A percentile compares a stretch with the other conserved stretches of the same genome.
Conservation (phyloP, 1,139 yeast genomes). For the Candida frijolesensis region DNA sequence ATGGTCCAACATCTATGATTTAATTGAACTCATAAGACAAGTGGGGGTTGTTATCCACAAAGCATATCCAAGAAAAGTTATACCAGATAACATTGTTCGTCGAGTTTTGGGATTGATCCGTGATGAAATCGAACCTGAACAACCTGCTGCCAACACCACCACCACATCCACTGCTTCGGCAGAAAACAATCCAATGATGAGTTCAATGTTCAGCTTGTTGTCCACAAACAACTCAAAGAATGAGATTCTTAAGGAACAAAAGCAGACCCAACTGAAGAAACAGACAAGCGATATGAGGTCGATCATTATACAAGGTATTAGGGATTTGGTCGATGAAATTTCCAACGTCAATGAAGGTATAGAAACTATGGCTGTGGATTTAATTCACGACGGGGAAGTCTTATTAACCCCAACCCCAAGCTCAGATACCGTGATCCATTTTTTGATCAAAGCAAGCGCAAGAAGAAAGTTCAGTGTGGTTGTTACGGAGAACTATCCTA, state of each 20-base stretch:
- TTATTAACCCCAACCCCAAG: slow-evolving; percentile 92
- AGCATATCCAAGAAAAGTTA: slow-evolving; percentile 78
- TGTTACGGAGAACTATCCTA: slow-evolving; percentile 92
- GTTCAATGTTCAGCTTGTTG: slow-evolving; percentile 85
- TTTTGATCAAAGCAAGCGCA: slow-evolving; percentile 81
- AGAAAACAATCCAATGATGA: slow-evolving; percentile 59
- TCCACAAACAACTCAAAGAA: slow-evolving; percentile 46
- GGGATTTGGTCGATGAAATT: slow-evolving; percentile 91
- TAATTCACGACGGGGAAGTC: slow-evolving; percentile 93
- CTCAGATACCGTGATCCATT: slow-evolving; percentile 85
- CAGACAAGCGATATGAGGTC: slow-evolving; percentile 74
- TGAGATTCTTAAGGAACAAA: slow-evolving; percentile 30
- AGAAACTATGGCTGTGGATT: slow-evolving; percentile 85
- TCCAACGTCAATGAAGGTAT: slow-evolving; percentile 87
- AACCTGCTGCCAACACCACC: background rate
- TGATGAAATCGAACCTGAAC: slow-evolving; percentile 74
- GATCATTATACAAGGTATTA: slow-evolving; percentile 89
- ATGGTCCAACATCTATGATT: slow-evolving; percentile 71
- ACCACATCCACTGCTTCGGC: background rate
- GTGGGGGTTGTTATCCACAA: slow-evolving; percentile 60
- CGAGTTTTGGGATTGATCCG: slow-evolving; percentile 85
- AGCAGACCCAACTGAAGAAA: slow-evolving; percentile 37
- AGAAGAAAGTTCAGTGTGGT: slow-evolving; percentile 91
- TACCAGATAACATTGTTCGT: slow-evolving; percentile 89
- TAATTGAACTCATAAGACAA: slow-evolving; percentile 67